phyloP scores from a whole-genome alignment of 345 rosid genomes.

The Euphorbia peplus region DNA sequence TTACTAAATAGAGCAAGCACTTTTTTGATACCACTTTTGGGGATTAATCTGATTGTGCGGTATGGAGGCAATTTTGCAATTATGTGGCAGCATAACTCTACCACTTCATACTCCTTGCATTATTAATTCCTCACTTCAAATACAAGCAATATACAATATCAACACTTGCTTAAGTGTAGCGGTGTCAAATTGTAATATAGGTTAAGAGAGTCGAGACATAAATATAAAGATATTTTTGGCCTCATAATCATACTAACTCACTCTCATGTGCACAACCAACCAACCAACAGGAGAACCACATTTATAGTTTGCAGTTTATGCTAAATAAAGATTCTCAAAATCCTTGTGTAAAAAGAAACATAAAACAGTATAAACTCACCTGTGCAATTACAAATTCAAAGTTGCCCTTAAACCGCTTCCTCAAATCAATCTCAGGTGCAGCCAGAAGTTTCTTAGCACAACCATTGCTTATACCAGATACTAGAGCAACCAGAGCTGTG shows the following conservation, averaged over 20 bases:
- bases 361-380: conserved; percentile 34
- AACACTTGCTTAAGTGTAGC: background rate
- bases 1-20: background rate
- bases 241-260: background rate
- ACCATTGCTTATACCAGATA: conserved; percentile 86
- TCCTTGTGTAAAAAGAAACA: background rate
- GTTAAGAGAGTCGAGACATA: background rate
- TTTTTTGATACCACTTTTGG: background rate
- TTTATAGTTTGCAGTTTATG: conserved; percentile 3
- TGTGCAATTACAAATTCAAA: conserved; percentile 68
- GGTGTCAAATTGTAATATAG: background rate
- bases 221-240: background rate
- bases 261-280: background rate
- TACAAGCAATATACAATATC: background rate
- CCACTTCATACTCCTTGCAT: background rate
- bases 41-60: background rate
- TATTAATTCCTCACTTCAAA: background rate
- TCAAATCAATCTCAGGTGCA: conserved; percentile 42
- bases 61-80: background rate
- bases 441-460: conserved; percentile 52
- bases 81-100: background rate
- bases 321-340: background rate
- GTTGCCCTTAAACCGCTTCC: conserved; percentile 73
- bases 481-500: conserved; percentile 77
- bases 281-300: background rate